These are phyloP conservation scores for Cephalotrichum gorgonifer DNA, from an alignment of 2,329 filamentous ascomycete species.

Conservation along the genomic window DNA sequence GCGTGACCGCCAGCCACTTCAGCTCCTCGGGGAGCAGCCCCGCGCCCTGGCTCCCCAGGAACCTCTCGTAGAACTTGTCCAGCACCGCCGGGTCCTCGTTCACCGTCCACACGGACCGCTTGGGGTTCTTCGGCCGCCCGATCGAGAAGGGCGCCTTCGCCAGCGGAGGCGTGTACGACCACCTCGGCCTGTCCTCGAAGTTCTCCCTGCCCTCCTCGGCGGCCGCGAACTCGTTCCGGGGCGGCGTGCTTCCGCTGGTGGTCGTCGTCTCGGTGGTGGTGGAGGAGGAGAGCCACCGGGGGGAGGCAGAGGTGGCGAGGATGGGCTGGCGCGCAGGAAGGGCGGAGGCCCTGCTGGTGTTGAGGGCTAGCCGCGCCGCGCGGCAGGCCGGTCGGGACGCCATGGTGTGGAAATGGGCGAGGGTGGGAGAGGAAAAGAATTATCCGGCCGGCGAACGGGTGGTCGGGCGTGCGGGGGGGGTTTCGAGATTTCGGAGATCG, in stretches of 20 bases:
- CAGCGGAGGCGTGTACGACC: conserved; percentile 57
- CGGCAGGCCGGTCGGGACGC: conserved; percentile 4
- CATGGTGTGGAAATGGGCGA: not conserved
- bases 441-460: not conserved
- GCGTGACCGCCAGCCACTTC: conserved; percentile 94
- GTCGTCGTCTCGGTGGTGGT: too few species aligned
- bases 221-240: not conserved
- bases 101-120: conserved; percentile 49
- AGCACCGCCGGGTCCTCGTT: conserved; percentile 67
- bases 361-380: not conserved
- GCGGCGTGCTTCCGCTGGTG: not conserved
- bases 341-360: not conserved
- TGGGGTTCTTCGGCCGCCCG: conserved; percentile 44
- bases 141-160: conserved; percentile 62
- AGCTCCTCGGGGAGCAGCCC: conserved; percentile 75
- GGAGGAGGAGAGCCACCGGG: not conserved
- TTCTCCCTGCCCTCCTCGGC: not conserved
- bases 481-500: too few species aligned
- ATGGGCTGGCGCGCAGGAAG: not conserved
- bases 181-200: conserved; percentile 49
- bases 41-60: conserved; percentile 65
- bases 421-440: not conserved
- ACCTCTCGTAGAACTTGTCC: conserved; percentile 64
- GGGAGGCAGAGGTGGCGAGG: not conserved
- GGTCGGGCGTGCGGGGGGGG: not conserved